phyloP scores from a whole-genome alignment of 129 eudicot genomes.

The Oenanthe sinensis region DNA sequence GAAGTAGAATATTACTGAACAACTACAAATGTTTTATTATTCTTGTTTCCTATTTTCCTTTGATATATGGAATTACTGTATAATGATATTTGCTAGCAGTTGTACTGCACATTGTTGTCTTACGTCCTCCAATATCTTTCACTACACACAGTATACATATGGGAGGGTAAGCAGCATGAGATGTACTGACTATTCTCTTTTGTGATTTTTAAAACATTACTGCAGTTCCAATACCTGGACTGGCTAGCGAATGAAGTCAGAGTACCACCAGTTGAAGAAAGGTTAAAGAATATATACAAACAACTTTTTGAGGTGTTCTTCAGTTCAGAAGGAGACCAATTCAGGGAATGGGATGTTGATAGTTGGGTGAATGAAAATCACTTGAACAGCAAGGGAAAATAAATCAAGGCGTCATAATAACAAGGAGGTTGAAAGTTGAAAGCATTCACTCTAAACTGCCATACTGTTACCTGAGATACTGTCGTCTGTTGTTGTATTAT shows the following conservation, averaged over 20 bases:
- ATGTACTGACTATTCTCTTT: background rate
- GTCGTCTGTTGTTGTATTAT: too few relatives aligned
- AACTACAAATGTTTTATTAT: background rate
- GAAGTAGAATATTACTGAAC: background rate
- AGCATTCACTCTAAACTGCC: too few relatives aligned
- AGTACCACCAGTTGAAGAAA: conserved; percentile 18
- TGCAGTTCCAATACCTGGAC: conserved; percentile 39
- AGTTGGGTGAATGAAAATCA: background rate
- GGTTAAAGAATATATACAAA: conserved; percentile 15
- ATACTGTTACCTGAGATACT: background rate
- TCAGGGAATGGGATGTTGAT: conserved; percentile 6
- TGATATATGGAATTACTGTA: background rate
- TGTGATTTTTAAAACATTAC: background rate
- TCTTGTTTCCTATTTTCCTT: background rate
- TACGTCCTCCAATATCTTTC: background rate
- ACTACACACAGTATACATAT: background rate
- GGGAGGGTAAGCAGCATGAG: background rate
- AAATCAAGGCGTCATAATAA: background rate
- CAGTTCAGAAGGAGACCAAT: conserved; percentile 3
- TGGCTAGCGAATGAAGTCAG: conserved; percentile 32
- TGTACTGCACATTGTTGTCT: background rate
- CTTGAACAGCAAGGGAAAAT: background rate
- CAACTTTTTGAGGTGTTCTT: background rate
- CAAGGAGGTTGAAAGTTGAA: too few relatives aligned
- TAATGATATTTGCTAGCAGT: background rate